Percentiles rank a stretch among this genome's conserved stretches.
phyloP scores from a whole-genome alignment of 2,329 filamentous ascomycete species.

The Claviceps spartinae region DNA sequence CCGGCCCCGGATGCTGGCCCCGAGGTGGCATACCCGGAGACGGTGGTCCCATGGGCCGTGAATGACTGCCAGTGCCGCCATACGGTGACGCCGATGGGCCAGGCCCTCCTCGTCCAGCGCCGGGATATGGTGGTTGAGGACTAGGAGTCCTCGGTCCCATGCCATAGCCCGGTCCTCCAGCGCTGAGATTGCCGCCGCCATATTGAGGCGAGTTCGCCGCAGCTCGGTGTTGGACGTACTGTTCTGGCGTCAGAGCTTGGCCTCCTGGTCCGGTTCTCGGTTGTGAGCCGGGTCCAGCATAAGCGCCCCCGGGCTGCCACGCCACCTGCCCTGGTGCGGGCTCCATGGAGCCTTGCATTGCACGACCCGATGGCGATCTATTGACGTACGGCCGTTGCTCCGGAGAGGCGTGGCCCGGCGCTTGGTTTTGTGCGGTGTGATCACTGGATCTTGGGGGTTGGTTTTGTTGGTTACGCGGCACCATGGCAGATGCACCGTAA shows the following conservation, averaged over 20 bases:
- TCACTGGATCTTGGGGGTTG: conserved; percentile 11
- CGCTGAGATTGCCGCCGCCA: conserved; percentile 43
- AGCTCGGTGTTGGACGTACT: conserved; percentile 70
- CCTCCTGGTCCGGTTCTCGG: background rate
- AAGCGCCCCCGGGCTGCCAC: conserved; percentile 62
- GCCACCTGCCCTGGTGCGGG: conserved; percentile 51
- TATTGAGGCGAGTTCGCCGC: conserved; percentile 40
- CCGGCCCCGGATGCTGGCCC: conserved; percentile 16
- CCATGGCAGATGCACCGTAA: conserved; percentile 30
- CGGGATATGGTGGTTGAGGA: conserved; percentile 16
- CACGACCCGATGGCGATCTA: conserved; percentile 20
- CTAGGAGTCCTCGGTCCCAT: conserved; percentile 13
- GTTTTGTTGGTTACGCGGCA: conserved; percentile 17
- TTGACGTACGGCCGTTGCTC: conserved; percentile 11
- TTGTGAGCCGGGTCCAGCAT: conserved; percentile 27
- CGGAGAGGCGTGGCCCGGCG: conserved; percentile 20
- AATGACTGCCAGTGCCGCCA: conserved; percentile 16
- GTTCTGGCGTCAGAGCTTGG: conserved; percentile 57
- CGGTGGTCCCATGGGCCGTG: conserved; percentile 18
- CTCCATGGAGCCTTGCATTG: conserved; percentile 35
- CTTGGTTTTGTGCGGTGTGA: conserved; percentile 8
- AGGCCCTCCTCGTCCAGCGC: conserved; percentile 11
- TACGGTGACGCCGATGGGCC: conserved; percentile 10
- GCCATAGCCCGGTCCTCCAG: conserved; percentile 24
- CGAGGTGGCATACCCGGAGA: conserved; percentile 17